Percentiles rank a stretch among this genome's conserved stretches.
phyloP scores from a whole-genome alignment of 169 alveolate species.

The Eimeria necatrix region DNA sequence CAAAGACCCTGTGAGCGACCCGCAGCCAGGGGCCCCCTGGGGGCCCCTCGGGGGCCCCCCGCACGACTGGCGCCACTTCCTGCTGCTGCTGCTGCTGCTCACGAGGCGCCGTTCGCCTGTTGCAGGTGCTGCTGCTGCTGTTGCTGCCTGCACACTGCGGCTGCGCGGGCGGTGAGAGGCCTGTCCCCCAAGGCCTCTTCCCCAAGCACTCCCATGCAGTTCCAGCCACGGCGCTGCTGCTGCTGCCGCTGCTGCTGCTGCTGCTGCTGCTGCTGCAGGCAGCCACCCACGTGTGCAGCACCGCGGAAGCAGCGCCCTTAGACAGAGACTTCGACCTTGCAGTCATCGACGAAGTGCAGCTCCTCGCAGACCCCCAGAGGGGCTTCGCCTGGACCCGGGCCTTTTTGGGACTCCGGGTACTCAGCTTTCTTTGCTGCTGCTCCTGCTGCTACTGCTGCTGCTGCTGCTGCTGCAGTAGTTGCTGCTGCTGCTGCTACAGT shows the following conservation, averaged over 20 bases:
- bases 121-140: neutral
- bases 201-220: neutral
- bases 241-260: no score
- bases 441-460: neutral
- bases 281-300: conserved; percentile 93
- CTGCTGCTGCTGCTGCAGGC: conserved; percentile 69
- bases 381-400: conserved; percentile 96
- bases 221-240: neutral
- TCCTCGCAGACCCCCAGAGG: conserved; percentile 91
- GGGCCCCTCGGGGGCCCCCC: neutral
- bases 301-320: conserved; percentile 93
- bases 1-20: conserved; percentile 60
- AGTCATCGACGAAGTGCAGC: conserved; percentile 95
- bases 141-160: neutral
- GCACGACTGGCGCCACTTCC: neutral
- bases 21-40: conserved; percentile 28
- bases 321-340: conserved; percentile 91
- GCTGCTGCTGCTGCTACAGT: neutral
- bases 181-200: no score
- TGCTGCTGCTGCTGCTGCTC: neutral
- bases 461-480: neutral
- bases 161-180: no score
- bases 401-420: conserved; percentile 89
- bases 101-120: neutral
- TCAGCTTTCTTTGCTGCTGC: neutral